phyloP scores from a whole-genome alignment of 805 yeast genomes.

The Nakazawaea ishiwadae region DNA sequence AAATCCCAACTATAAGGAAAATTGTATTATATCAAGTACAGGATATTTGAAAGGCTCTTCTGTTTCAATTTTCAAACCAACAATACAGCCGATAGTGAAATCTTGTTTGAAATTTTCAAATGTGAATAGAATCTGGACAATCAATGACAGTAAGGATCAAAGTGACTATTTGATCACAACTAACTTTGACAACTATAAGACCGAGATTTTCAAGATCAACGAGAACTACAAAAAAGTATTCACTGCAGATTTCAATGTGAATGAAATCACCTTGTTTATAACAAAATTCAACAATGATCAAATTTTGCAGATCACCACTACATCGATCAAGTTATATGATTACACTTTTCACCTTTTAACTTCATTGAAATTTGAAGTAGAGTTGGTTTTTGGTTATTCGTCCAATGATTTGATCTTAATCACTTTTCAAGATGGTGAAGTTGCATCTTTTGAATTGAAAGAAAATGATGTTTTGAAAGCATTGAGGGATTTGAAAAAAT shows the following conservation, averaged over 20 bases:
- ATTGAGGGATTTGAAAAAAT: slow-evolving; percentile 11
- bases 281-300: slow-evolving; percentile 50
- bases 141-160: slow-evolving; percentile 31
- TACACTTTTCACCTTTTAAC: slow-evolving; percentile 51
- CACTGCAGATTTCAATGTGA: slow-evolving; percentile 57
- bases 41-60: slow-evolving; percentile 57
- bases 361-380: slow-evolving; percentile 50
- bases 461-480: slow-evolving; percentile 14
- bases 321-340: slow-evolving; percentile 58
- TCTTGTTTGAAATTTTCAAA: slow-evolving; percentile 69
- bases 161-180: slow-evolving; percentile 67
- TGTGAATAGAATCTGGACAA: slow-evolving; percentile 73
- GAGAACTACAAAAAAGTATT: slow-evolving; percentile 58
- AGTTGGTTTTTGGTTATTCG: slow-evolving; percentile 54
- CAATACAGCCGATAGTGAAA: slow-evolving; percentile 62
- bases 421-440: slow-evolving; percentile 67
- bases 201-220: slow-evolving; percentile 63
- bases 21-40: slow-evolving; percentile 63
- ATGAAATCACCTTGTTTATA: slow-evolving; percentile 61
- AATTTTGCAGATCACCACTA: slow-evolving; percentile 71
- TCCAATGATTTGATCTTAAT: slow-evolving; percentile 35
- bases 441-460: slow-evolving; percentile 45
- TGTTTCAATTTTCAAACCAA: slow-evolving; percentile 59
- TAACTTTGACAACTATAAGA: slow-evolving; percentile 55
- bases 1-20: slow-evolving; percentile 64